These are phyloP conservation scores for Nakataea oryzae DNA, from an alignment of 2,329 filamentous ascomycete genomes.

Conservation along the genomic window DNA sequence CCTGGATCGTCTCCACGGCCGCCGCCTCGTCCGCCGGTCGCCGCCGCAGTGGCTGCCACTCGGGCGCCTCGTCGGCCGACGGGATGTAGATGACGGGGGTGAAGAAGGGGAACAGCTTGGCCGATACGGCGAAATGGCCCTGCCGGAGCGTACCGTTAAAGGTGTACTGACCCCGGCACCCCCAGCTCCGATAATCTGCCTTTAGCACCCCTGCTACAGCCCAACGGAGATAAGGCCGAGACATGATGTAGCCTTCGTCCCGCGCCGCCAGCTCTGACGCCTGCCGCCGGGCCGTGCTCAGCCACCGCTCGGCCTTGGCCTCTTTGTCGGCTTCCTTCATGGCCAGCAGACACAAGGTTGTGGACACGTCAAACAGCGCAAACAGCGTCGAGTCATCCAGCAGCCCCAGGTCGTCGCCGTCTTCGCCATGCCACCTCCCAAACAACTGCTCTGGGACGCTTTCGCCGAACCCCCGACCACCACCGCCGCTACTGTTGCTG, in stretches of 20 bases:
- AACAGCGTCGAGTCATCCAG: neutral
- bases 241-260: neutral
- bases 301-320: neutral
- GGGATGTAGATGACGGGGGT: neutral
- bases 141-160: neutral
- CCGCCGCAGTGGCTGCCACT: neutral
- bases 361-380: neutral
- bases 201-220: neutral
- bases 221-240: neutral
- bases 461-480: too few relatives aligned
- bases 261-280: neutral
- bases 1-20: neutral
- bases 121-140: neutral
- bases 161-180: neutral
- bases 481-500: too few relatives aligned
- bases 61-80: neutral
- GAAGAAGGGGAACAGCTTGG: neutral
- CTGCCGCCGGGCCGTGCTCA: neutral
- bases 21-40: too few relatives aligned
- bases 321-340: neutral
- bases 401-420: neutral
- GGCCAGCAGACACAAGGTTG: neutral
- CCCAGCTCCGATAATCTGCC: neutral
- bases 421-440: neutral
- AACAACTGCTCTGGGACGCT: neutral